Evolutionary conservation across 2,329 filamentous ascomycete species (phyloP).

Genomic region (Ophiostoma quercus): DNA sequence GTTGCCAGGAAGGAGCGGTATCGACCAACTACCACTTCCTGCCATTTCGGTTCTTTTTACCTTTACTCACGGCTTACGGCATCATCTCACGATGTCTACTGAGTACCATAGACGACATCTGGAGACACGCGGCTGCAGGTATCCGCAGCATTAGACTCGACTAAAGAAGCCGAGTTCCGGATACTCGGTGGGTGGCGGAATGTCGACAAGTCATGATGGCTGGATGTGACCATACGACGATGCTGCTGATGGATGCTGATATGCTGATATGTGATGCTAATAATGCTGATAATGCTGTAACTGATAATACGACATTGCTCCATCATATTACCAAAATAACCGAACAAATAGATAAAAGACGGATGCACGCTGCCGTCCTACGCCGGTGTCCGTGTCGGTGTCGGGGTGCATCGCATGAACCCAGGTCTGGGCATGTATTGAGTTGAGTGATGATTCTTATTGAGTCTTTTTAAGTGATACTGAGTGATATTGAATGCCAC

Average conservation of each 20-base stretch:
- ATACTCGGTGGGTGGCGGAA: neutral
- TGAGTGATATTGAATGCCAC: no score
- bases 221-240: neutral
- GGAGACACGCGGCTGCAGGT: neutral
- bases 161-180: neutral
- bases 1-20: no score
- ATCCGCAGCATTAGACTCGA: neutral
- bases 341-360: neutral
- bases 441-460: neutral
- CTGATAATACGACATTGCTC: neutral
- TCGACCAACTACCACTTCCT: neutral
- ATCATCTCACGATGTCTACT: neutral
- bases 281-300: neutral
- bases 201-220: neutral
- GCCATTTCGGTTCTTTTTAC: neutral
- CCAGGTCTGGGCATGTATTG: neutral
- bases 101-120: no score
- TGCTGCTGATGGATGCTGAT: neutral
- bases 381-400: neutral
- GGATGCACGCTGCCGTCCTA: neutral
- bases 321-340: no score
- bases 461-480: neutral
- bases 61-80: neutral
- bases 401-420: conserved; percentile 1
- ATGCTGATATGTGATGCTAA: neutral